Evolutionary conservation across 768 basidiomycete genomes (phyloP), one percentile per base, ranked within the genome.

Genomic region (Asterophora parasitica): DNA sequence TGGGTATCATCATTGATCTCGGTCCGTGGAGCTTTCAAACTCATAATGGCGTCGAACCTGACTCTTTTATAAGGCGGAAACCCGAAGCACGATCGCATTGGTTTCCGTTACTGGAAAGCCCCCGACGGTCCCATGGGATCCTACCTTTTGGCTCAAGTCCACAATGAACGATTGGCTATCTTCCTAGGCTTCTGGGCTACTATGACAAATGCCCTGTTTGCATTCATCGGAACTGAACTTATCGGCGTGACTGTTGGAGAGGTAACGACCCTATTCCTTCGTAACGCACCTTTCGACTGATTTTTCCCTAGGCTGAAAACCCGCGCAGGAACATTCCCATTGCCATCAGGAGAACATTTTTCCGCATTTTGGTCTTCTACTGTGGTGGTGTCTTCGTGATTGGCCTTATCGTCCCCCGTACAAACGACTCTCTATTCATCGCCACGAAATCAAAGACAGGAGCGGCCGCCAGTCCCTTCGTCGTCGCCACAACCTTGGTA

Each of bases 101-200:
- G 78, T 8, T 78, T 79, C 58, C 63, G 74, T 28, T 75, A 75
- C 55, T 76, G 75, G 75, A 58, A 59, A 34, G 60, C 64, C 12
- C 76, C 77, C 11, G 60, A 80, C 55, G 78, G 79, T 1, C 79
- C 78, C 0, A 80, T 81, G 77, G 78, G 79, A 27, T 61, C 65
- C 44, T 80, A 80, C 60, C 69, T 82, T 30, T 49, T 68, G 38
- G 57, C 52, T 33, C 67, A 77, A 55, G 78, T 79, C 19, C 73
- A 79, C 54, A 67, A 78, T 49, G 64, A 69, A 4, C 64, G 67
- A 41, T 58, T 79, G 13, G 67, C 78, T 1, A 76, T 75, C 49
- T 85, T 86, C 71, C 70, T 82, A 16, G 84, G 82, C 9, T 84
- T 89, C 60, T 88, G 84, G 79, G 72, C 78, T 12, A 81, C 82